Percentiles rank a stretch among this genome's conserved stretches.
These are phyloP conservation scores for Termitomyces sp. DNA, from an alignment of 768 basidiomycete species.

Conservation along the genomic window DNA sequence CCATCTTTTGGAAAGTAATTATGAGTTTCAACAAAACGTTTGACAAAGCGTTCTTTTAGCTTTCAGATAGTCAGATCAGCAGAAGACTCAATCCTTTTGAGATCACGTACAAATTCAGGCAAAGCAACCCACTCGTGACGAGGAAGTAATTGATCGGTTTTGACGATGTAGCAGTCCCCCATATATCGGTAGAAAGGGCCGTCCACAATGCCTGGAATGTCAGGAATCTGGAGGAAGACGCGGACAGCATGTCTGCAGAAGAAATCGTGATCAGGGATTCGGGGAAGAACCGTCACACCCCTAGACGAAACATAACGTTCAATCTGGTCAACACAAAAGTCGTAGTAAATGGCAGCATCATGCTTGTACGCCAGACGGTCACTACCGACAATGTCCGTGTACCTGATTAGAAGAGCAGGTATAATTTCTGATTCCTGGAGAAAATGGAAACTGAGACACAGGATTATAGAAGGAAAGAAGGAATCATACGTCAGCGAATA, in stretches of 20 bases:
- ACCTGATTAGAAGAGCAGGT: conserved; percentile 10
- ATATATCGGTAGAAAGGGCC: conserved; percentile 11
- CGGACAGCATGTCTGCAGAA: conserved; percentile 14
- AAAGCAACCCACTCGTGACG: conserved; percentile 3
- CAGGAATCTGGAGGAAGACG: conserved; percentile 9
- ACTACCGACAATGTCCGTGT: conserved; percentile 9
- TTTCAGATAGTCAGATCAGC: background rate
- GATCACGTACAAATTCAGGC: conserved; percentile 5
- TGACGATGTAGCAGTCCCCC: conserved; percentile 13
- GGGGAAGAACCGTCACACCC: conserved; percentile 3
- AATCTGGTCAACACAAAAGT: conserved; percentile 6
- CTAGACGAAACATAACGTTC: conserved; percentile 4
- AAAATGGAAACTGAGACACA: background rate
- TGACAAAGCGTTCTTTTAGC: conserved; percentile 12
- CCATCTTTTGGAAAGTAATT: background rate
- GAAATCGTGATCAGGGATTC: background rate
- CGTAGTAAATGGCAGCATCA: conserved; percentile 12
- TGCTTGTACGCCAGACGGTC: background rate
- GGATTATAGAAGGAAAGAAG: background rate
- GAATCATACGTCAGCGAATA: background rate
- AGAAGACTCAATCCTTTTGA: background rate
- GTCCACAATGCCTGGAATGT: conserved; percentile 1
- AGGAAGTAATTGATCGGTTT: conserved; percentile 6
- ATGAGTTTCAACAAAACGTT: conserved; percentile 5
- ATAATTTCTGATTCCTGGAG: background rate